Evolutionary conservation across 1,284 basidiomycete species (phyloP).

Genomic region (Trametes hirsuta): DNA sequence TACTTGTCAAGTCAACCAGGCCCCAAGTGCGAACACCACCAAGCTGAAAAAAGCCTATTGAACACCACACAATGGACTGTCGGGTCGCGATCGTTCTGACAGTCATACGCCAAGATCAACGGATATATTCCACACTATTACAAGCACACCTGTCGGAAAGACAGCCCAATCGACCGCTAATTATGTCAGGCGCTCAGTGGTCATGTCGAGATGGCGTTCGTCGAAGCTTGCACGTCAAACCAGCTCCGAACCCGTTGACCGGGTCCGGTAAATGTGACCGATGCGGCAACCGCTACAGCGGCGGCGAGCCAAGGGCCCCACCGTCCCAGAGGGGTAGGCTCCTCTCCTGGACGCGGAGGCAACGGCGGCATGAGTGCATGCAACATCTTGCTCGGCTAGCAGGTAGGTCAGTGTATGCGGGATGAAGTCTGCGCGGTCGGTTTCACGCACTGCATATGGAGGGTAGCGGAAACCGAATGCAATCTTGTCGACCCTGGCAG

Average conservation of each 20-base stretch:
- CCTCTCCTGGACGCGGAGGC: conserved; percentile 18
- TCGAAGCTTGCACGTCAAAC: too few species aligned
- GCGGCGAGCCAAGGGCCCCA: conserved; percentile 25
- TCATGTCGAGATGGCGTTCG: too few species aligned
- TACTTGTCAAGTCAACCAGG: too few species aligned
- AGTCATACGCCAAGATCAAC: too few species aligned
- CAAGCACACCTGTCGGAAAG: too few species aligned
- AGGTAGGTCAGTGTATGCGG: neutral
- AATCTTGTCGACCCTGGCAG: conserved; percentile 52
- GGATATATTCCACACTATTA: too few species aligned
- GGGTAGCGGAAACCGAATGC: conserved; percentile 63
- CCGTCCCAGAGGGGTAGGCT: neutral
- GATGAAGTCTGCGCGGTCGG: conserved; percentile 44
- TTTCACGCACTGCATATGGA: conserved; percentile 56
- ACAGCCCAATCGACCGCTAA: too few species aligned
- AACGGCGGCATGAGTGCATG: conserved; percentile 9
- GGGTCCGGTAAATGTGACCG: conserved; percentile 19
- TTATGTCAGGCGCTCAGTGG: too few species aligned
- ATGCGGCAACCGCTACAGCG: conserved; percentile 6
- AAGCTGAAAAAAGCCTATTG: too few species aligned
- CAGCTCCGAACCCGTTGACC: neutral
- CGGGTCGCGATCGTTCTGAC: too few species aligned
- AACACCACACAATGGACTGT: too few species aligned
- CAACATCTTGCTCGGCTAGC: neutral
- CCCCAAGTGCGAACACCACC: too few species aligned